Conservation (phyloP, 257 asterid genomes). For the Thymus quinquecostatus region DNA sequence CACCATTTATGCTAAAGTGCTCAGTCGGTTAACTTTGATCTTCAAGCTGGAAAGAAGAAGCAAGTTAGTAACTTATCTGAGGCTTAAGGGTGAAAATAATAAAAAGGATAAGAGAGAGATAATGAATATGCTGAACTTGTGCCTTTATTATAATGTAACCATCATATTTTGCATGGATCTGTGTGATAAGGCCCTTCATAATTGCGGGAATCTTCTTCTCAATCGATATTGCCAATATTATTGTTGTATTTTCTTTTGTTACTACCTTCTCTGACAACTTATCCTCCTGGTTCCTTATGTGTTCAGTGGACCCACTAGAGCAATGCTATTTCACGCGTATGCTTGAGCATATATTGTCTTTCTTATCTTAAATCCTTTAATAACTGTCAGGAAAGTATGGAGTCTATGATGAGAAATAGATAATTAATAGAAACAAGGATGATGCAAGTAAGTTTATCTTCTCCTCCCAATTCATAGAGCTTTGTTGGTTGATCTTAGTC, state of each 20-base stretch:
- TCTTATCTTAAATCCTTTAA: conserved; percentile 23
- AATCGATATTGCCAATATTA: conserved; percentile 9
- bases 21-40: conserved; percentile 18
- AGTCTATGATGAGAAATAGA: conserved; percentile 88
- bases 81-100: neutral
- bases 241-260: conserved; percentile 1
- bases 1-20: conserved; percentile 22
- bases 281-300: conserved; percentile 21
- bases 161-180: conserved; percentile 22
- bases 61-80: neutral
- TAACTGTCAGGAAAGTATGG: conserved; percentile 76
- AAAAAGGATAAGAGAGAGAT: conserved; percentile 3
- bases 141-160: conserved; percentile 16
- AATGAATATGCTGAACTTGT: conserved; percentile 14
- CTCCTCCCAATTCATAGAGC: conserved; percentile 19
- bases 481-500: conserved; percentile 35
- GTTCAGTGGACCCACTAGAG: conserved; percentile 16
- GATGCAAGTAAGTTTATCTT: conserved; percentile 82
- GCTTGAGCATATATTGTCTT: conserved; percentile 20
- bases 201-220: conserved; percentile 7
- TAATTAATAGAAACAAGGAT: conserved; percentile 98
- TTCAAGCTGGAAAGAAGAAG: conserved; percentile 13
- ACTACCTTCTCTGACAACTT: conserved; percentile 13
- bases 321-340: conserved; percentile 13
- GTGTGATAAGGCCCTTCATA: conserved; percentile 23